Base-by-base conservation (phyloP, 139 green algal genomes). In the Tetradesmus lagerheimii region DNA sequence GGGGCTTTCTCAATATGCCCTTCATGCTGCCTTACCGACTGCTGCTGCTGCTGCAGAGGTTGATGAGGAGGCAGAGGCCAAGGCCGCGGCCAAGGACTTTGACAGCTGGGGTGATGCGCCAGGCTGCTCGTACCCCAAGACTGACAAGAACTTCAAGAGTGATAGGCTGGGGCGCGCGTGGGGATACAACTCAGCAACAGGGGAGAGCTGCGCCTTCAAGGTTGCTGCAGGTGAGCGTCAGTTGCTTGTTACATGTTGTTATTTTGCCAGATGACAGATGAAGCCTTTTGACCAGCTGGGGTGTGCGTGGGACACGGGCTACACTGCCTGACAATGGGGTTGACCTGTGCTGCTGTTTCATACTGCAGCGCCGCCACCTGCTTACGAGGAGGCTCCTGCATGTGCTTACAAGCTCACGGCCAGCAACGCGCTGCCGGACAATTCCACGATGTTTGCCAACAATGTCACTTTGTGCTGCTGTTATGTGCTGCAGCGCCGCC, bases 141-240 rank as follows among this genome's bases (percentile, higher is more conserved):
- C 80, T 12, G 31, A 29, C 6, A 71, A 5, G n/a, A 85, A 85
- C 23, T n/a, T 25, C 80, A 85, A 71, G 14, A 20, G 37, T 41
- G 80, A 85, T 29, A 67, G n/a, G 80, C 80, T 85, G n/a, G 80
- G 80, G 9, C 27, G 80, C 6, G 41, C 80, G 34, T 85, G 80
- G 80, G 80, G 80, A 8, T 85, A 71, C 78, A 64, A 84, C 78
- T 84, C 78, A 27, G 80, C 41, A 20, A 85, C 41, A 0, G 80
- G 80, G 5, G 80, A 38, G 12, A 85, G 80, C 80, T 85, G 80
- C 43, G 43, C 80, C 37, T 85, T 85, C 43, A 85, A 71, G 43
- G 29, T 47, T 31, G 38, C 38, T 64, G 80, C 43, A 64, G 50
- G 50, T 64, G 50, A 64, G 50, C 15, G 2, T 20, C 8, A 4